These are phyloP conservation scores for Spathaspora boniae DNA, from an alignment of 805 yeast species.

Conservation along the genomic window DNA sequence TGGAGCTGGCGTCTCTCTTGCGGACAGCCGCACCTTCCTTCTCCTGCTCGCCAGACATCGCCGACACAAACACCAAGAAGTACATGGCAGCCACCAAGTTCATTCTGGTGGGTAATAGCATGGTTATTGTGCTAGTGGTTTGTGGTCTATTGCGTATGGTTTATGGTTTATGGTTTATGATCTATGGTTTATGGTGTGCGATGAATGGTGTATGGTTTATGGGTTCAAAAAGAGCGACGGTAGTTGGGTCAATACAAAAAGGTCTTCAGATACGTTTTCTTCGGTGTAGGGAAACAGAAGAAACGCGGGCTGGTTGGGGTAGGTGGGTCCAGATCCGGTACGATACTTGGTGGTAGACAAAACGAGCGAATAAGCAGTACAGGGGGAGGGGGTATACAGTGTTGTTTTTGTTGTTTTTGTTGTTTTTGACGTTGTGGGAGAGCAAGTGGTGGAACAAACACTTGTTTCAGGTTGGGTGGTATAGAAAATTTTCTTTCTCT, in stretches of 20 bases:
- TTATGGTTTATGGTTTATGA: background rate
- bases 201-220: background rate
- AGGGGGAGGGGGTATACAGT: too few species aligned
- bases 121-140: background rate
- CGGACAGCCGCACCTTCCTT: background rate
- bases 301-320: too few species aligned
- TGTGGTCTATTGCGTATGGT: background rate
- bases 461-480: too few species aligned
- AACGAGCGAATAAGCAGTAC: too few species aligned
- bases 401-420: too few species aligned
- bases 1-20: background rate
- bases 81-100: background rate
- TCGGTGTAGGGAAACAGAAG: conserved; percentile 1
- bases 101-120: background rate
- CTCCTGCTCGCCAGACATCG: background rate
- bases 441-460: background rate
- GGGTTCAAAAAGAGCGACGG: background rate
- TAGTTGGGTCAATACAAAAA: background rate
- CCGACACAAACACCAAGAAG: background rate
- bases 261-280: background rate
- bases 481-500: too few species aligned
- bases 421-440: too few species aligned
- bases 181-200: background rate
- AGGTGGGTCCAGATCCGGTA: too few species aligned
- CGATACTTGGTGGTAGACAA: too few species aligned